phyloP scores from a whole-genome alignment of 1,284 basidiomycete genomes.

The Malassezia arunalokei region DNA sequence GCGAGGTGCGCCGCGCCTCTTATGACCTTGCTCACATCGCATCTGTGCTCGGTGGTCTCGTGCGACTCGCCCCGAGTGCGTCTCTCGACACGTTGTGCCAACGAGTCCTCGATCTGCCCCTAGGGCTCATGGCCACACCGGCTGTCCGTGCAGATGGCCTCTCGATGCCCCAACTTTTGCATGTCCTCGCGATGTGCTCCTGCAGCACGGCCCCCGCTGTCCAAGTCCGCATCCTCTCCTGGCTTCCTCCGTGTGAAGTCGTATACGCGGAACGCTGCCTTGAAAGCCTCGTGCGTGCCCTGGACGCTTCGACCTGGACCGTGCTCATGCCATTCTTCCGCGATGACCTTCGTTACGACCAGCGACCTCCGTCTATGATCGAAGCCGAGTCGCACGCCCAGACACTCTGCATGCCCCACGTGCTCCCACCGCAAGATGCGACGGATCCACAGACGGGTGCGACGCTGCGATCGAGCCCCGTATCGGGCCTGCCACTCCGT shows the following conservation, averaged over 20 bases:
- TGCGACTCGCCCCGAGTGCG: not conserved
- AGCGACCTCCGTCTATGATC: not conserved
- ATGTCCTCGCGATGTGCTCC: not conserved
- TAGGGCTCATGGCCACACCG: not conserved
- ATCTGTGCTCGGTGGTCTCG: not conserved
- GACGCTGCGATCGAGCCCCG: conserved; percentile 47
- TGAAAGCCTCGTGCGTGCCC: not conserved
- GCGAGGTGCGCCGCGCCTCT: not conserved
- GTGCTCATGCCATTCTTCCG: conserved; percentile 5
- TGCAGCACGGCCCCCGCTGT: not conserved
- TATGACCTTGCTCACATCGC: not conserved
- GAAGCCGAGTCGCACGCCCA: not conserved
- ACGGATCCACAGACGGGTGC: conserved; percentile 30
- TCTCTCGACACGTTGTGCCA: not conserved
- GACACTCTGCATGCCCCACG: not conserved
- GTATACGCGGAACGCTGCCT: not conserved
- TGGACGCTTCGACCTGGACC: not conserved
- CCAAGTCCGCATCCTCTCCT: not conserved
- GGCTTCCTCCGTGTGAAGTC: not conserved
- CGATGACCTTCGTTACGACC: not conserved
- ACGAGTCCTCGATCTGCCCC: not conserved
- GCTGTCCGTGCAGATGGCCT: not conserved
- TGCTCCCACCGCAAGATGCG: not conserved
- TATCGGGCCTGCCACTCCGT: conserved; percentile 56
- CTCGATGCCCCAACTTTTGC: conserved; percentile 3